phyloP scores from a whole-genome alignment of 2,329 filamentous ascomycete species.

The Fusarium falciforme region DNA sequence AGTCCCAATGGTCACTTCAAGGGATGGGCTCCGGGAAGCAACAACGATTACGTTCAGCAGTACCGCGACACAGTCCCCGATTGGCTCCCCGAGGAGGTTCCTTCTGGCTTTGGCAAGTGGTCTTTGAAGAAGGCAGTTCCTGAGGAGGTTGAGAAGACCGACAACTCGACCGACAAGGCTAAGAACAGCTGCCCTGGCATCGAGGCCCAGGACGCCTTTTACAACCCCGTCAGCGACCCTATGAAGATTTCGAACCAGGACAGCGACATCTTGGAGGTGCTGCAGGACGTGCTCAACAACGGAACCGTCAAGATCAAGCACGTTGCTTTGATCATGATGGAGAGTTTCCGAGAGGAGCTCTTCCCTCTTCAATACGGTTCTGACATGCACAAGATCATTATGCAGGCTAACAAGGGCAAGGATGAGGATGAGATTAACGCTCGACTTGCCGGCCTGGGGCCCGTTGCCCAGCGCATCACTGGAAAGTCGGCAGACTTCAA shows the following conservation, averaged over 20 bases:
- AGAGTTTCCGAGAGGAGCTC: constrained; percentile 58
- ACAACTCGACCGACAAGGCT: neutral
- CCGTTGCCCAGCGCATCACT: constrained; percentile 34
- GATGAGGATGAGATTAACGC: constrained; percentile 40
- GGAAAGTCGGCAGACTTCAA: constrained; percentile 37
- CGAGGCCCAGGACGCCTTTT: constrained; percentile 44
- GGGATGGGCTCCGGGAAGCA: constrained; percentile 48
- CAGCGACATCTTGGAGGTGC: constrained; percentile 43
- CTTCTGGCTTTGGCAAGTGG: constrained; percentile 47
- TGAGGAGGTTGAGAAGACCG: neutral
- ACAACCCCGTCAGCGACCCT: constrained; percentile 53
- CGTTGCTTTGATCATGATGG: constrained; percentile 57
- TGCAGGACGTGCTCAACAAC: constrained; percentile 40
- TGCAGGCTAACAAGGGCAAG: constrained; percentile 45
- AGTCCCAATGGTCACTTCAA: constrained; percentile 40
- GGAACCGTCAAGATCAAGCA: constrained; percentile 56
- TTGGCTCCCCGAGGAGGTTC: constrained; percentile 44
- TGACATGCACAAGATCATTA: constrained; percentile 50
- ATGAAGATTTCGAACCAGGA: constrained; percentile 55
- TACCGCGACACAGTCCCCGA: constrained; percentile 43
- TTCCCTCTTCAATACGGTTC: constrained; percentile 58
- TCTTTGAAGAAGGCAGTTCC: constrained; percentile 15
- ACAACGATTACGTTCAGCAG: constrained; percentile 33
- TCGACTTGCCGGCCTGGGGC: constrained; percentile 36
- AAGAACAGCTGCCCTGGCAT: constrained; percentile 6